These are phyloP conservation scores for Neonectria sp. DNA, from an alignment of 2,329 filamentous ascomycete genomes.

Conservation along the genomic window DNA sequence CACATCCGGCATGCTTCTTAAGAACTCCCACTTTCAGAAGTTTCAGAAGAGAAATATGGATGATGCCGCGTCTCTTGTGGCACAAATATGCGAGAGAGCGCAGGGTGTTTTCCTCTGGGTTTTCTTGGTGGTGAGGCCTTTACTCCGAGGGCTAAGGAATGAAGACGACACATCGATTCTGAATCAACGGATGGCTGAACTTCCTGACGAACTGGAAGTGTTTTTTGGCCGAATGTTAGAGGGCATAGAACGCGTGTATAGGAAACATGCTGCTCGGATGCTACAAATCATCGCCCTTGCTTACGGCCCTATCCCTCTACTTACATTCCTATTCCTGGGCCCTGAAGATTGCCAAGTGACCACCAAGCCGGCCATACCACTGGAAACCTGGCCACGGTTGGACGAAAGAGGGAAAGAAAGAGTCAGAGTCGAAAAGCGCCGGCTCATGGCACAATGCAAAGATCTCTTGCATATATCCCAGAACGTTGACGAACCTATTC, in stretches of 20 bases:
- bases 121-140: background rate
- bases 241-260: background rate
- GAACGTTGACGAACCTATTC: background rate
- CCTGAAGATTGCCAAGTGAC: background rate
- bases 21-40: too few species aligned
- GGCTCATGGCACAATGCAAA: background rate
- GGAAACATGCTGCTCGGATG: background rate
- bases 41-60: background rate
- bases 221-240: background rate
- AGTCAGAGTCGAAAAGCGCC: background rate
- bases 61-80: background rate
- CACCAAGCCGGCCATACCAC: background rate
- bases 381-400: background rate
- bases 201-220: background rate
- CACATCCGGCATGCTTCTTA: too few species aligned
- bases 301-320: too few species aligned
- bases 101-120: background rate
- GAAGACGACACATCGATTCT: background rate
- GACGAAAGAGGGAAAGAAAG: background rate
- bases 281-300: background rate
- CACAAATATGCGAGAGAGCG: background rate
- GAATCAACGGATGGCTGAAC: background rate
- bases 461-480: background rate
- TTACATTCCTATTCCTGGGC: background rate
- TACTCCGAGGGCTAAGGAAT: background rate